Evolutionary conservation across 108 stramenopile species (phyloP).

Genomic region (Nitzschia putrida): DNA sequence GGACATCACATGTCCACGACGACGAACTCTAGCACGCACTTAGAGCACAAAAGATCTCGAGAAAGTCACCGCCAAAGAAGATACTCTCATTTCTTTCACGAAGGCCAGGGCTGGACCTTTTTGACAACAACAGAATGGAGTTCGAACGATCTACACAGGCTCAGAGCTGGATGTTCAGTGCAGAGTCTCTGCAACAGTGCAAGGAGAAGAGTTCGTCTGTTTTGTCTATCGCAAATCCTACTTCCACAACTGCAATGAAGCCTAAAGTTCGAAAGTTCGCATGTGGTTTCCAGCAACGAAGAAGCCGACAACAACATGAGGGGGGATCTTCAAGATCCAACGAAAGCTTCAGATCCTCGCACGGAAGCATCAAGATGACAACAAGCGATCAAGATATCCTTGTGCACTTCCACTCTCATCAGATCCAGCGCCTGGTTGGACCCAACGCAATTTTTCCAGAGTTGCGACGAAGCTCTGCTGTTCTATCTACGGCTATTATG

Average conservation of each 20-base stretch:
- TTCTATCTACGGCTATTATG: constrained; percentile 72
- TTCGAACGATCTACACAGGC: constrained; percentile 56
- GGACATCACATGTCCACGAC: background rate
- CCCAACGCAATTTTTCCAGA: constrained; percentile 62
- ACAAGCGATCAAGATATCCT: constrained; percentile 60
- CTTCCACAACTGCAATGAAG: background rate
- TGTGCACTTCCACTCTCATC: constrained; percentile 72
- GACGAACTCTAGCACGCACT: background rate
- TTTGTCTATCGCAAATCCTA: background rate
- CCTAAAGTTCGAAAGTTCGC: constrained; percentile 37
- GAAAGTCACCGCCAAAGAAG: background rate
- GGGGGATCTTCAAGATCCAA: background rate
- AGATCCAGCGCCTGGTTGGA: constrained; percentile 69
- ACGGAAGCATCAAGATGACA: constrained; percentile 13
- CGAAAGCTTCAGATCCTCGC: background rate
- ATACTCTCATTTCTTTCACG: background rate
- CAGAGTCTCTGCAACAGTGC: constrained; percentile 41
- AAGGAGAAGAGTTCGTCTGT: constrained; percentile 19
- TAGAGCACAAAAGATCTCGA: no score
- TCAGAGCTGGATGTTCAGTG: constrained; percentile 47
- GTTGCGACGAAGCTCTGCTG: constrained; percentile 53
- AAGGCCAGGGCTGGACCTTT: constrained; percentile 7
- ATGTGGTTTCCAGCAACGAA: constrained; percentile 41
- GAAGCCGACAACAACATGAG: background rate
- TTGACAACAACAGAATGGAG: constrained; percentile 37